These are phyloP conservation scores for Kwoniella newhampshirensis DNA, from an alignment of 768 basidiomycete species.

Conservation along the genomic window DNA sequence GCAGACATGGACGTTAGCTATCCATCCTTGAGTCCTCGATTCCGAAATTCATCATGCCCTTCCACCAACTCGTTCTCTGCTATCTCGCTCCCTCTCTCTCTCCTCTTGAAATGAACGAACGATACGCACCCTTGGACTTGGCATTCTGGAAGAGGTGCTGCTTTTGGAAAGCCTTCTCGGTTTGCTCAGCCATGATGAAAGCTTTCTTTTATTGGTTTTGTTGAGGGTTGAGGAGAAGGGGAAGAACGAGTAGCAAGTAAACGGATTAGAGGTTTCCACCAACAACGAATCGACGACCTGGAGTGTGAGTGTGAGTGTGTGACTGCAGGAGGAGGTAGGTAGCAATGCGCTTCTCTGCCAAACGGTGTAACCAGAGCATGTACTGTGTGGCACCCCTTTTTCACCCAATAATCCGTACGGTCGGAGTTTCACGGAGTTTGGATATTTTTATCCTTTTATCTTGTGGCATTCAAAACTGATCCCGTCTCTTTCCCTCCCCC, in stretches of 20 bases:
- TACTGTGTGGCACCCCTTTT: background rate
- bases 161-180: constrained; percentile 97
- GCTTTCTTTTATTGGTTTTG: constrained; percentile 26
- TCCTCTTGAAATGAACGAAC: background rate
- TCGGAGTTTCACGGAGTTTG: constrained; percentile 12
- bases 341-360: too few species aligned
- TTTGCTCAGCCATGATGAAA: constrained; percentile 65
- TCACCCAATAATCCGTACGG: background rate
- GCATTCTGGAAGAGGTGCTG: constrained; percentile 97
- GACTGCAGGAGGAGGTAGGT: too few species aligned
- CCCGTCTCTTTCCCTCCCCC: too few species aligned
- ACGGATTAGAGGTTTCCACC: background rate
- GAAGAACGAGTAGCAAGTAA: constrained; percentile 4
- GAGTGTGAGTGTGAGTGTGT: too few species aligned
- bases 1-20: constrained; percentile 11
- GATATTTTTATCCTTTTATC: background rate
- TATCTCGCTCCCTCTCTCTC: background rate
- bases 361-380: too few species aligned
- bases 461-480: background rate
- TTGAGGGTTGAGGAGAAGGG: constrained; percentile 18
- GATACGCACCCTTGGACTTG: constrained; percentile 79
- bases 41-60: background rate
- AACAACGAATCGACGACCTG: too few species aligned
- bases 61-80: background rate
- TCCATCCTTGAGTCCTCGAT: background rate